These are phyloP conservation scores for Phialophora macrospora DNA, from an alignment of 2,329 filamentous ascomycete species.

Conservation along the genomic window DNA sequence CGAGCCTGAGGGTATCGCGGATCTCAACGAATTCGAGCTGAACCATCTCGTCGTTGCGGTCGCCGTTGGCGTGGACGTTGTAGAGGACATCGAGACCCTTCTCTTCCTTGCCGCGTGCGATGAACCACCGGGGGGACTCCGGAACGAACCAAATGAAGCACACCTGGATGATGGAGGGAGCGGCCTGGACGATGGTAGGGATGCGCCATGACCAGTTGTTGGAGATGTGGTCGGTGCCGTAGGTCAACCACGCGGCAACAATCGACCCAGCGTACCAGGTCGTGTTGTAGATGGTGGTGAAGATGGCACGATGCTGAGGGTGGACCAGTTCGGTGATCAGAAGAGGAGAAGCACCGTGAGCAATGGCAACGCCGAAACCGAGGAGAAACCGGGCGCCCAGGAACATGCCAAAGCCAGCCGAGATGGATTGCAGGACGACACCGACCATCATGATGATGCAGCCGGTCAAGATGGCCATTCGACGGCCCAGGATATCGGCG, in stretches of 20 bases:
- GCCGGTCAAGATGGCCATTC: conserved; percentile 53
- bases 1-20: conserved; percentile 65
- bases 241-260: conserved; percentile 57
- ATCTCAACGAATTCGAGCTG: conserved; percentile 71
- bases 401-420: conserved; percentile 52
- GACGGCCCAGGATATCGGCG: conserved; percentile 55
- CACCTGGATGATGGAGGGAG: conserved; percentile 63
- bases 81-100: conserved; percentile 43
- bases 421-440: conserved; percentile 42
- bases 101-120: conserved; percentile 43
- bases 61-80: conserved; percentile 49
- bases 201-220: conserved; percentile 64
- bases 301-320: conserved; percentile 55
- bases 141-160: conserved; percentile 66
- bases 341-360: conserved; percentile 45
- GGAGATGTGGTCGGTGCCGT: conserved; percentile 51
- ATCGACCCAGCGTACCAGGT: conserved; percentile 60
- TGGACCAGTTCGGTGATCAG: conserved; percentile 55
- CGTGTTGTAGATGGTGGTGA: conserved; percentile 60
- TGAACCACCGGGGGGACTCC: conserved; percentile 68
- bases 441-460: conserved; percentile 39
- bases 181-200: conserved; percentile 69
- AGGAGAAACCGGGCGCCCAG: conserved; percentile 66
- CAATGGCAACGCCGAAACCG: conserved; percentile 64
- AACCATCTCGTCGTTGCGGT: conserved; percentile 55